Evolutionary conservation across 2,329 filamentous ascomycete species (phyloP).

Genomic region (Xylogone sp.): DNA sequence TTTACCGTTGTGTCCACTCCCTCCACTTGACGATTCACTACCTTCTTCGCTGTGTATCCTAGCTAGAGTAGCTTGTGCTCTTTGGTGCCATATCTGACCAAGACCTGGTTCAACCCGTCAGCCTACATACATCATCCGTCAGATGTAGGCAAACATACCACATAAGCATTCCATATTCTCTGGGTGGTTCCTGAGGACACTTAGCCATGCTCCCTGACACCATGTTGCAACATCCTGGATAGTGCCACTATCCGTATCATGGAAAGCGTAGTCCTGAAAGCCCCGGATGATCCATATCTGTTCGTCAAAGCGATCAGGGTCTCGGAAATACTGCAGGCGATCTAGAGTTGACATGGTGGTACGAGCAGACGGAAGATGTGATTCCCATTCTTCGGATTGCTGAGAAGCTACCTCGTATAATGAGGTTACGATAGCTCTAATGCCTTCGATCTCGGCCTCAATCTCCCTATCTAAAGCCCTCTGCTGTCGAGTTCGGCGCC

Average conservation of each 20-base stretch:
- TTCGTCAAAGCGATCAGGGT: slow-evolving; percentile 30
- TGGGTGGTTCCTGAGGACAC: slow-evolving; percentile 39
- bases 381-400: slow-evolving; percentile 23
- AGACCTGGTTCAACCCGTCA: slow-evolving; percentile 33
- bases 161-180: slow-evolving; percentile 37
- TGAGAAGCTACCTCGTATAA: slow-evolving; percentile 22
- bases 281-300: slow-evolving; percentile 38
- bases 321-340: slow-evolving; percentile 32
- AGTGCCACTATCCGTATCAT: slow-evolving; percentile 41
- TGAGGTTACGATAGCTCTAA: slow-evolving; percentile 21
- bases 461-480: slow-evolving; percentile 11
- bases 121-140: too few species aligned
- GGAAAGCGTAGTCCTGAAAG: slow-evolving; percentile 46
- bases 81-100: slow-evolving; percentile 46
- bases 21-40: slow-evolving; percentile 23
- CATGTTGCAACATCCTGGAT: slow-evolving; percentile 43
- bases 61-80: slow-evolving; percentile 44
- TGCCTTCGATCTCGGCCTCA: slow-evolving; percentile 22
- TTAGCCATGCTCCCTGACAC: slow-evolving; percentile 44
- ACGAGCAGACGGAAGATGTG: slow-evolving; percentile 33
- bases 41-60: slow-evolving; percentile 42
- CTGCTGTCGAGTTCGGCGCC: slow-evolving; percentile 12
- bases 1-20: slow-evolving; percentile 16
- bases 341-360: slow-evolving; percentile 35
- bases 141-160: slow-evolving; percentile 27